Conservation (phyloP, 2,329 filamentous ascomycete species). For the Fusarium odoratissimum region DNA sequence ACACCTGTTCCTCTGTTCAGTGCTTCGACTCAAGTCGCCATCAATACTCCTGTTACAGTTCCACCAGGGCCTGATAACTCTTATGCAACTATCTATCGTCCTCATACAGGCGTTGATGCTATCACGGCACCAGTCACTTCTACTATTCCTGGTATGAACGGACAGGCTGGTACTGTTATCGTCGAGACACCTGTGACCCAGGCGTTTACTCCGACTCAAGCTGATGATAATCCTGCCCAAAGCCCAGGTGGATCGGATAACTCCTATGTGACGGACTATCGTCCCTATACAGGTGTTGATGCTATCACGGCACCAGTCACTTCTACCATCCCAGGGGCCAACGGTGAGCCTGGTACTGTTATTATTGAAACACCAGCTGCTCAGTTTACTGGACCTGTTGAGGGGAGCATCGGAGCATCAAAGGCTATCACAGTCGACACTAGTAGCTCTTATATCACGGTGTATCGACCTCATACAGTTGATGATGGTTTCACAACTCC, state of each 20-base stretch:
- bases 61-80: not conserved
- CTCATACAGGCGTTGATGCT: conserved; percentile 3
- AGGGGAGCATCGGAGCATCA: no score
- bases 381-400: no score
- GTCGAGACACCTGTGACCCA: conserved; percentile 2
- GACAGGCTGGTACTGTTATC: conserved; percentile 14
- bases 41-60: not conserved
- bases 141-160: conserved; percentile 3
- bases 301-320: not conserved
- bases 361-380: conserved; percentile 15
- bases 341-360: conserved; percentile 19
- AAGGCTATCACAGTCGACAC: no score
- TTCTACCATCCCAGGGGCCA: not conserved
- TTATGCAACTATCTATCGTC: not conserved
- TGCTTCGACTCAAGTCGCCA: not conserved
- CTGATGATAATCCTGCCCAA: not conserved
- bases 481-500: no score
- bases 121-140: conserved; percentile 17
- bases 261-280: conserved; percentile 1
- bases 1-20: not conserved
- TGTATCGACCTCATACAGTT: conserved; percentile 16
- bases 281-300: conserved; percentile 2
- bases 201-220: not conserved
- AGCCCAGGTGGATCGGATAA: not conserved
- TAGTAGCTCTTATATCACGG: conserved; percentile 7